Percentiles rank a stretch among this genome's conserved stretches.
phyloP scores from a whole-genome alignment of 352 stramenopile genomes.

The Ophiocytium majus region DNA sequence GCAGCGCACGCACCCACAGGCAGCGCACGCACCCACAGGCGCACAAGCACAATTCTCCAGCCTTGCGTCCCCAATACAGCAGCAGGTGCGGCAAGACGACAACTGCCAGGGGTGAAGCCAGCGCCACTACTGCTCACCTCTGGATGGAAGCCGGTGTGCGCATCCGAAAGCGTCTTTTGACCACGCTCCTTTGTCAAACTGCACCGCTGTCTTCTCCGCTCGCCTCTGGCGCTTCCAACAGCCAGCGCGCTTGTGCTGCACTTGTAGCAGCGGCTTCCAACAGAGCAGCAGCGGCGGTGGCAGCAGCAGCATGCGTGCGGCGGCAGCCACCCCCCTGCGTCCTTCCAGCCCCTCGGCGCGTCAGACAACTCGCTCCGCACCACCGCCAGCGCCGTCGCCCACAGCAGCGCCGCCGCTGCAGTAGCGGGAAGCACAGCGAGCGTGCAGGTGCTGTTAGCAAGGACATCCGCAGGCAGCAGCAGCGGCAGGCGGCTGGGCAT shows the following conservation, averaged over 20 bases:
- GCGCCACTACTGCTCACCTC: neutral
- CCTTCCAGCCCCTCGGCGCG: too few relatives aligned
- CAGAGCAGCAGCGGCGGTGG: too few relatives aligned
- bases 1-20: neutral
- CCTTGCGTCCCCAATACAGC: neutral
- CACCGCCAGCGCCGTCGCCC: neutral
- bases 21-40: neutral
- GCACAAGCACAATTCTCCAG: neutral
- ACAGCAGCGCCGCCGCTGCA: neutral
- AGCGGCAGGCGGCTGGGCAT: neutral
- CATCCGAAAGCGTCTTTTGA: neutral
- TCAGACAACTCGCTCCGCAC: too few relatives aligned
- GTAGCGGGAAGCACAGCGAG: neutral
- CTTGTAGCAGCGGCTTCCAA: too few relatives aligned
- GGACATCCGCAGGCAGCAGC: neutral
- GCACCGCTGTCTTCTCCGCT: too few relatives aligned
- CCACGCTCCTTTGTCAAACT: too few relatives aligned
- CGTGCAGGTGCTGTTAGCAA: neutral
- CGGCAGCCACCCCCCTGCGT: too few relatives aligned
- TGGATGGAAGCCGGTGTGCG: neutral
- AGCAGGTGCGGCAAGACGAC: neutral
- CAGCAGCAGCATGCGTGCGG: too few relatives aligned
- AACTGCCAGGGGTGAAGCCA: neutral
- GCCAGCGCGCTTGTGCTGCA: too few relatives aligned
- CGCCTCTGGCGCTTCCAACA: too few relatives aligned